A percentile compares a stretch with the other conserved stretches of the same genome.
Evolutionary conservation across 1,139 yeast species (phyloP).

Genomic region (Taiozyma sp.): DNA sequence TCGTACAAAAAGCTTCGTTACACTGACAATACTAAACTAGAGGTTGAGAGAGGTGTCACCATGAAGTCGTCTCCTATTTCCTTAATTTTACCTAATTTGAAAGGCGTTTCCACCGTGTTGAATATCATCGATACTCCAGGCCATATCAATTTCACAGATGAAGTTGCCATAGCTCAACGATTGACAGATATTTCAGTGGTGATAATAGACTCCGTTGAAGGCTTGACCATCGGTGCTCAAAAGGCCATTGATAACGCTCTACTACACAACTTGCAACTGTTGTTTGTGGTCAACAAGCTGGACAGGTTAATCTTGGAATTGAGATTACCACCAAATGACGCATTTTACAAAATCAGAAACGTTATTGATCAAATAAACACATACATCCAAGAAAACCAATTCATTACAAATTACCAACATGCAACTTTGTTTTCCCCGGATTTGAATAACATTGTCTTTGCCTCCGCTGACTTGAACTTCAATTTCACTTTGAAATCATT

Average conservation of each 20-base stretch:
- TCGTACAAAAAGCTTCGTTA: constrained; percentile 46
- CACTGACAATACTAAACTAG: constrained; percentile 67
- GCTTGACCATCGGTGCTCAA: constrained; percentile 53
- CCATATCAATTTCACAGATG: constrained; percentile 79
- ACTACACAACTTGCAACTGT: constrained; percentile 42
- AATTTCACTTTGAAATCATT: constrained; percentile 65
- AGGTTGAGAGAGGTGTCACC: constrained; percentile 64
- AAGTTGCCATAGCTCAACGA: constrained; percentile 50
- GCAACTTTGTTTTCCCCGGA: constrained; percentile 48
- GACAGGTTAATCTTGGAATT: constrained; percentile 80
- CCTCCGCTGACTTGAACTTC: constrained; percentile 57
- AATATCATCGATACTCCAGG: constrained; percentile 89
- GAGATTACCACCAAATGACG: constrained; percentile 66
- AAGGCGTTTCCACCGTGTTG: constrained; percentile 50
- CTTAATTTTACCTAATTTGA: constrained; percentile 49
- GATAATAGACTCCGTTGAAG: constrained; percentile 84
- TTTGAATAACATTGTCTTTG: constrained; percentile 62
- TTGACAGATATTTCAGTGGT: constrained; percentile 62
- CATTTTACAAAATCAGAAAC: constrained; percentile 60
- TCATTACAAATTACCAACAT: constrained; percentile 26
- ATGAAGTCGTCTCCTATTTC: constrained; percentile 62
- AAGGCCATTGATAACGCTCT: constrained; percentile 45
- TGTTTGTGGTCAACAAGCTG: constrained; percentile 70
- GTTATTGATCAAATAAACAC: constrained; percentile 61
- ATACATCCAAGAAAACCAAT: constrained; percentile 31